Evolutionary conservation across 2,329 filamentous ascomycete genomes (phyloP), one percentile per base, ranked within the genome.

Genomic region (Colletotrichum sp.): DNA sequence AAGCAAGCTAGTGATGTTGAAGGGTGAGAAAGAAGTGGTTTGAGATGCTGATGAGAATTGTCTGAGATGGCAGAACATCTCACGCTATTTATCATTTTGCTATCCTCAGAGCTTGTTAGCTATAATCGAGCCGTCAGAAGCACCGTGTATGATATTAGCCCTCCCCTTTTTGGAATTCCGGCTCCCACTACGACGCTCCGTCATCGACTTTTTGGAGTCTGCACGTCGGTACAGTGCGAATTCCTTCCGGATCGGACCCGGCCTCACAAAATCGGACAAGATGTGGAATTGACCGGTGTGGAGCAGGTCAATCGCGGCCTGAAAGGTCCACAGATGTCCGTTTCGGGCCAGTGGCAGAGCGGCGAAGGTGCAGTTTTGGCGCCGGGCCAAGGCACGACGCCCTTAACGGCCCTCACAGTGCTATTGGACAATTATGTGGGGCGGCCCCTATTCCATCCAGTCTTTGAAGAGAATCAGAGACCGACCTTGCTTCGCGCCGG

Each of bases 401-500:
- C 49, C 2, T 60, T 60, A 7, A 72, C 70, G 62, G 16, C 63
- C 70, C 70, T 36, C 44, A 67, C 70, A 72, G 70, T 67, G 70
- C 52, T 72, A 16, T 72, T 60, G 70, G 49, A 60, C 70, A 7
- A 72, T 72, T 72, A 28, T 72, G 49, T 72, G 70, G 70, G 70
- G 32, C 70, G 24, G 55, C 36, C 62, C 60, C 28, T 64, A 55
- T 71, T 71, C 1, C 66, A 39, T 2, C 18, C 18, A 49, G 26
- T 30, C 26, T 6, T 28, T 69, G 66, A 21, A 13, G 1, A 52
- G 28, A 15, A 30, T n/a, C 1, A 36, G 0, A 24, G 16, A 59
- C 30, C 2, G 66, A 64, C 32, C 60, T 36, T 52, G 44, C 10
- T 36, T 69, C 44, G 1, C 24, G 2, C 6, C 28, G 21, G 44